Evolutionary conservation across 139 green algal genomes (phyloP), one percentile per base, ranked within the genome.

Genomic region (Haematococcus lacustris): DNA sequence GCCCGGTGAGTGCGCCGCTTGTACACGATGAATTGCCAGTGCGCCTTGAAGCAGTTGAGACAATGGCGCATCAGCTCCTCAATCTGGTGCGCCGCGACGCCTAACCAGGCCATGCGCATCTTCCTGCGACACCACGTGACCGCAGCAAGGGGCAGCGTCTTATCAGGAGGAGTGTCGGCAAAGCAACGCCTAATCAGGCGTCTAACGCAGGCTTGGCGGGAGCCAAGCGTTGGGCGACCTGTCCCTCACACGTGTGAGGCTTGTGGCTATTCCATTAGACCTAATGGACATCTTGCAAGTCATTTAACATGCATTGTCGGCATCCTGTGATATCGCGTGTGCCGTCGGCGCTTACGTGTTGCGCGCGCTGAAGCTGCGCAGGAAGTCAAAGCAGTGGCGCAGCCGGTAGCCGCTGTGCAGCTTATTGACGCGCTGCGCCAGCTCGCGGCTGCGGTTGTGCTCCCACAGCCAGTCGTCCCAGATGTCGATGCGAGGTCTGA

Each of bases 391-490:
- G 68, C 74, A 83, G 53, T 79, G 71, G n/a, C 51, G 47, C 38
- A 88, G 26, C 38, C 76, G 79, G 61, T 79, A 81, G 38, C 67
- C 71, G 51, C 66, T 68, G 41, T 77, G 73, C 63, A 88, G 71
- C 47, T 38, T 35, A n/a, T 53, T 57, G 3, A 80, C 71, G 35
- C 74, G 73, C 13, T 59, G 32, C 25, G 68, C 47, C 13, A 88
- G 78, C 76, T 88, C 76, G 39, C 38, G 59, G 2, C 50, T 73
- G 26, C 78, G 73, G 34, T 73, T 75, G 71, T 88, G 82, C 53
- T 80, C 73, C 62, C 76, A 83, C 62, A 85, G 76, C 82, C 82
- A 88, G 0, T 32, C 51, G 62, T 88, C 82, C 80, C 76, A 85
- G 41, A 64, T 38, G 2, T 66, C 17, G 25, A 77, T 68, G 23